A percentile compares a stretch with the other conserved stretches of the same genome.
These are phyloP conservation scores for Terfezia boudieri DNA, from an alignment of 495 filamentous ascomycete species.

Conservation along the genomic window DNA sequence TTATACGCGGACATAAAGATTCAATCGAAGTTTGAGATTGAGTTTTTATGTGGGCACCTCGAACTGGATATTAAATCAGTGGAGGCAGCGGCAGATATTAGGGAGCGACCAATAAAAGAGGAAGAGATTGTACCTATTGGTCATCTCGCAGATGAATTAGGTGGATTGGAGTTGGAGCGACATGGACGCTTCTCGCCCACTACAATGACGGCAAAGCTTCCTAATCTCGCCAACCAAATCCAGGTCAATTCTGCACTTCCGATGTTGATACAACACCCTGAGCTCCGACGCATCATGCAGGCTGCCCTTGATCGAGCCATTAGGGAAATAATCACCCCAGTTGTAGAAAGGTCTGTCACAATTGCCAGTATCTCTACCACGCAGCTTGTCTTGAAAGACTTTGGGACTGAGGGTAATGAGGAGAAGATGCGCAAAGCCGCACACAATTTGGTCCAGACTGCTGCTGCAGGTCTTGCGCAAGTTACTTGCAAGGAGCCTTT, in stretches of 20 bases:
- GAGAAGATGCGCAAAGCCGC: slow-evolving; percentile 62
- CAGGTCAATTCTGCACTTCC: neutral
- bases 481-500: slow-evolving; percentile 98
- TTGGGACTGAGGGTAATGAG: slow-evolving; percentile 77
- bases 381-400: slow-evolving; percentile 88
- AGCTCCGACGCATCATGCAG: slow-evolving; percentile 61
- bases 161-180: neutral
- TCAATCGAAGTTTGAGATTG: slow-evolving; percentile 94
- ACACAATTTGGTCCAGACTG: slow-evolving; percentile 73
- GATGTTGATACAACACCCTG: slow-evolving; percentile 37
- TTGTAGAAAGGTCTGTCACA: slow-evolving; percentile 89
- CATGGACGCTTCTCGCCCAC: slow-evolving; percentile 47
- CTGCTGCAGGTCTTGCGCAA: slow-evolving; percentile 75
- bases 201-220: slow-evolving; percentile 49
- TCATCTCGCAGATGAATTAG: neutral
- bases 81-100: slow-evolving; percentile 60
- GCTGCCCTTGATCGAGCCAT: slow-evolving; percentile 68
- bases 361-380: slow-evolving; percentile 90
- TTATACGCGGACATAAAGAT: slow-evolving; percentile 79
- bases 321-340: slow-evolving; percentile 83
- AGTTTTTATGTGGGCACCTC: slow-evolving; percentile 85
- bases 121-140: slow-evolving; percentile 7
- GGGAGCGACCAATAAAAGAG: slow-evolving; percentile 30
- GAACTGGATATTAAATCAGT: slow-evolving; percentile 67
- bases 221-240: slow-evolving; percentile 52